Percentiles rank a stretch among this genome's conserved stretches.
These are phyloP conservation scores for Eucalyptus cloeziana DNA, from an alignment of 345 rosid species.

Conservation along the genomic window DNA sequence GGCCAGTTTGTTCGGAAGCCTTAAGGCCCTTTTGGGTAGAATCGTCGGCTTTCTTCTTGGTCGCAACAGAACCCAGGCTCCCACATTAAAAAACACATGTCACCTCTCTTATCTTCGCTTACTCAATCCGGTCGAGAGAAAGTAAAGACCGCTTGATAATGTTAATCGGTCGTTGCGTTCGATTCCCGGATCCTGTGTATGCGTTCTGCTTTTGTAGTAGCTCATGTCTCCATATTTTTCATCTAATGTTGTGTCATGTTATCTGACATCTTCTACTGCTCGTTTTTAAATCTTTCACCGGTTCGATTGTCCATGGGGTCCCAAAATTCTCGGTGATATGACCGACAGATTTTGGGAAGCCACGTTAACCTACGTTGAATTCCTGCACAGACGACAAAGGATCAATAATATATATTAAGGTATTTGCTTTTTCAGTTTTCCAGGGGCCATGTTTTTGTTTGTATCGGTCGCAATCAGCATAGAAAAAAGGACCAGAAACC, in stretches of 20 bases:
- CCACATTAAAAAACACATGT: not conserved
- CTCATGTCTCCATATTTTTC: not conserved
- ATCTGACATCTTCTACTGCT: not conserved
- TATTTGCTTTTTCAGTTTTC: not conserved
- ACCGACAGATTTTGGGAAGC: not conserved
- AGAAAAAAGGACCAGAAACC: not conserved
- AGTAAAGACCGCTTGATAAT: not conserved
- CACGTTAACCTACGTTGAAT: not conserved
- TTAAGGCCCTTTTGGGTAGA: not conserved
- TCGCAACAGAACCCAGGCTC: not conserved
- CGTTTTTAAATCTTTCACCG: not conserved
- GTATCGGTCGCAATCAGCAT: not conserved
- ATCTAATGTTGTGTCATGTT: not conserved
- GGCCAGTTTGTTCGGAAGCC: not conserved
- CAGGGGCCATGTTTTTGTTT: not conserved
- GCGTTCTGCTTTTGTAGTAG: not conserved
- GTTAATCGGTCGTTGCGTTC: not conserved
- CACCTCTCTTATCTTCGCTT: not conserved
- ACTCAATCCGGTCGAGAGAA: not conserved
- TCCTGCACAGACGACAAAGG: not conserved
- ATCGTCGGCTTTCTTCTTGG: not conserved
- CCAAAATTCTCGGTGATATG: not conserved
- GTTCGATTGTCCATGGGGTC: not conserved
- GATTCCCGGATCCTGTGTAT: not conserved
- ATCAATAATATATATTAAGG: not conserved